Base-by-base conservation (phyloP, 805 yeast genomes). In the Lipomyces sp. region DNA sequence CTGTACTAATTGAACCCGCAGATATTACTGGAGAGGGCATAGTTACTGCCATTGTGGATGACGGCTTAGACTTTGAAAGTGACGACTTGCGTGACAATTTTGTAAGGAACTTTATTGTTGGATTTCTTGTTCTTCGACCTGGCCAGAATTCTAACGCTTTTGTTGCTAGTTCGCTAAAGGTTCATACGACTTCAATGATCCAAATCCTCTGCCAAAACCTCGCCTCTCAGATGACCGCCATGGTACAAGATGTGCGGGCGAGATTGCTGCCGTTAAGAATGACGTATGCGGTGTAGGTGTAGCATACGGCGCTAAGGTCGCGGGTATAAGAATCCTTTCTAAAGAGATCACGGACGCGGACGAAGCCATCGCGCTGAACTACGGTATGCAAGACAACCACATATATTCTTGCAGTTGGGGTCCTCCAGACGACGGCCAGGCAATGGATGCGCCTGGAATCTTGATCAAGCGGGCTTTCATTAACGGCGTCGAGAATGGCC, bases 321-420 rank as follows among this genome's bases (percentile, higher is more conserved):
- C 96, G 1, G 98, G 98, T 0, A 79, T 93, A 31, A 78, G 98
- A 47, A 91, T 93, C 51, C 75, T 93, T 40, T 84, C 95, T 1
- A 95, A 88, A 2, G 74, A 77, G 40, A 79, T 93, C 43, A 80
- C 91, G 2, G 73, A 86, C 2, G 95, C 83, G 51, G 95, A 90
- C 57, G 98, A 93, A 68, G 98, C 98, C 0, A 80, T 85, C 2
- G 85, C 98, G 1, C 72, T 93, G 74, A 75, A 86, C 33, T 84
- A 86, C 68, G 90, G 82, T 0, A 71, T 85, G 57, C 90, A 87
- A 55, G 78, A 80, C 24, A 93, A 93, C 68, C 96, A 93, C 67
- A 93, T 93, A 35, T 93, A 89, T 66, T 86, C 96, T 2, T 93
- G 98, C 68, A 88, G 96, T 2, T 93, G 98, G 98, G 98, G 98